phyloP scores from a whole-genome alignment of 768 basidiomycete genomes.

The Leucocoprinus birnbaumii region DNA sequence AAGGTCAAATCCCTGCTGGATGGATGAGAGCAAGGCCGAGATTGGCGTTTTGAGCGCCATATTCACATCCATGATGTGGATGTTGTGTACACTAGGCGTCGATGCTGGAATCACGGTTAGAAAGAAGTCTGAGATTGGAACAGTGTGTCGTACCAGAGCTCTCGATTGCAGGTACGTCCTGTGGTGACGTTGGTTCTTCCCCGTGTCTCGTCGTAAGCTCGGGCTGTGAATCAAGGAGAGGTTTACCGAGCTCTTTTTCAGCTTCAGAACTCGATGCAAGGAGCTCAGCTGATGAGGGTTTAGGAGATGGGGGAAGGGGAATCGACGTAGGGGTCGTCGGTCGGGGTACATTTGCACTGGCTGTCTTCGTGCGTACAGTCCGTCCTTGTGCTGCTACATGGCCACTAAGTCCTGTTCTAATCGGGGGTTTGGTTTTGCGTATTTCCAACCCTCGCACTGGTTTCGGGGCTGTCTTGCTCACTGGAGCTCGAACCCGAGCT shows the following conservation, averaged over 20 bases:
- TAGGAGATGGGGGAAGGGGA: conserved; percentile 35
- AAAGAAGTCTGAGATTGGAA: not conserved
- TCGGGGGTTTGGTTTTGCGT: not conserved
- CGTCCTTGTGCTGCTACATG: not conserved
- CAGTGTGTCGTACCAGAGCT: not conserved
- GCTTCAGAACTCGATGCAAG: not conserved
- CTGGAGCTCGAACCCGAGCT: conserved; percentile 20
- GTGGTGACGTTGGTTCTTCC: not conserved
- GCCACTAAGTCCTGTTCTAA: not conserved
- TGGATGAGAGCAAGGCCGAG: conserved; percentile 58
- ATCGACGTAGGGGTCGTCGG: conserved; percentile 28
- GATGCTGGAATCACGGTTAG: conserved; percentile 11
- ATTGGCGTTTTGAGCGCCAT: conserved; percentile 53
- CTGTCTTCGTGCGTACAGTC: not conserved
- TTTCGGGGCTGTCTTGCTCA: conserved; percentile 13
- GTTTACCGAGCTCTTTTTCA: not conserved
- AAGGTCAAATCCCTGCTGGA: conserved; percentile 66
- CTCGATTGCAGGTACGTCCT: not conserved
- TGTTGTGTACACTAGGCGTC: conserved; percentile 12
- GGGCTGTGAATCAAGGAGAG: not conserved
- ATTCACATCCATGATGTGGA: not conserved
- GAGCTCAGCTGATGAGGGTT: conserved; percentile 6
- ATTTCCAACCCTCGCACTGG: conserved; percentile 10
- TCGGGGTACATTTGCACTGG: conserved; percentile 2
- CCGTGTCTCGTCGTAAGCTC: not conserved